phyloP scores from a whole-genome alignment of 208 protist genomes.

The Acanthamoeba lenticulata region DNA sequence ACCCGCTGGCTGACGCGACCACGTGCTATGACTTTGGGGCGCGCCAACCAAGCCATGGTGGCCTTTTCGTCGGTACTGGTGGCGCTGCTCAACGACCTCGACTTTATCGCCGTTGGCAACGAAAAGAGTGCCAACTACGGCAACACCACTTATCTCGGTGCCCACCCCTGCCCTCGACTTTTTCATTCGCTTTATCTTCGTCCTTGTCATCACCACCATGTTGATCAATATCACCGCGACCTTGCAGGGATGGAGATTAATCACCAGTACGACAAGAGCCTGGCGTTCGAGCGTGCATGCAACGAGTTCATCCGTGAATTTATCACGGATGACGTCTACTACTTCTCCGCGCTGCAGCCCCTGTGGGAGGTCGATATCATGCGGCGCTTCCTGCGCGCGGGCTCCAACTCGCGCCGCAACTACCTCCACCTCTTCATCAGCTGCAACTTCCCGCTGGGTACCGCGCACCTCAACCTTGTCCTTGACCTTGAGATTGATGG shows the following conservation, averaged over 20 bases:
- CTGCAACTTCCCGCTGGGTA: conserved; percentile 16
- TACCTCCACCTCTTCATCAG: conserved; percentile 46
- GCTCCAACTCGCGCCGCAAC: conserved; percentile 4
- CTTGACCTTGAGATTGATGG: neutral
- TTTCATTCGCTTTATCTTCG: no score
- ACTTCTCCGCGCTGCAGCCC: conserved; percentile 6
- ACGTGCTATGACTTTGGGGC: neutral
- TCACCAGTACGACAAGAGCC: conserved; percentile 51
- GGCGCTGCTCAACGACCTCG: neutral
- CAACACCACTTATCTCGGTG: conserved; percentile 19
- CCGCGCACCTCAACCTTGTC: neutral
- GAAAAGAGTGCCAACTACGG: conserved; percentile 43
- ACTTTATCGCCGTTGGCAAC: conserved; percentile 51
- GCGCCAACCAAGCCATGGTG: neutral
- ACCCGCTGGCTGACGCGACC: neutral
- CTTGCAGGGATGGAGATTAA: conserved; percentile 17
- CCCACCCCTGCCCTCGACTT: no score
- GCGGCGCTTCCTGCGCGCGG: neutral
- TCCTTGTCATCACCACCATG: neutral
- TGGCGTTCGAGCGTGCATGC: conserved; percentile 18
- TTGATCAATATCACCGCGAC: neutral
- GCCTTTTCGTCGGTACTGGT: neutral
- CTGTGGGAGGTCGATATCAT: conserved; percentile 55
- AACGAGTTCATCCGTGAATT: neutral
- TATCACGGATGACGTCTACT: conserved; percentile 21